Evolutionary conservation across 768 basidiomycete genomes (phyloP), one percentile per base, ranked within the genome.

Genomic region (Udeniomyces megalosporus): DNA sequence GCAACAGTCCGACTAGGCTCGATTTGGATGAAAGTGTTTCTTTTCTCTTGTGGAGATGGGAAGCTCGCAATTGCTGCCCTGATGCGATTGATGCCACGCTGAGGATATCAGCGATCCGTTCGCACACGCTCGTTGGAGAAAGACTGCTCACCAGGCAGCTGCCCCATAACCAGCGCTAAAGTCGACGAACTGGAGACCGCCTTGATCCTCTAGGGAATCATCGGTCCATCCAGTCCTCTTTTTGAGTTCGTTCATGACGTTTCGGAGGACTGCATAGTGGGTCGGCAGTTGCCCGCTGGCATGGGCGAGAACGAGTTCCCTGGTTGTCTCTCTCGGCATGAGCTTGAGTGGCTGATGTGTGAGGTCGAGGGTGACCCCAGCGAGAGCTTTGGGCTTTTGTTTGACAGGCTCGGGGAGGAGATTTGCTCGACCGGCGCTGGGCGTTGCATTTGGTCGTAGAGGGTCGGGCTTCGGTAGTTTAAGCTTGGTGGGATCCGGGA

Each of bases 161-260:
- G 58, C 51, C 31, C 63, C 63, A 24, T 59, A 54, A 3, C 46
- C 45, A 29, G 51, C 52, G 2, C 49, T 51, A 49, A 65, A 65
- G 48, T 65, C 63, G 53, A 65, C 26, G 24, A 65, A 47, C 58
- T 65, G 63, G 28, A 65, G 38, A 22, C 58, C 58, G 29, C 57
- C 63, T 28, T 52, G n/a, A 6, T 47, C n/a, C 20, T 54, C 50
- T 26, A 42, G 38, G 5, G 24, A 8, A 22, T 52, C 35, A 42
- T 42, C 38, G 8, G 17, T 8, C 63, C 63, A 65, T 29, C 63
- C 63, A 26, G 29, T 54, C 15, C 58, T n/a, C n/a, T 11, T 31
- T 31, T 60, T 35, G 5, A 65, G 35, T 42, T 65, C 63, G 42
- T 50, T 45, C 58, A 65, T 59, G 50, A 65, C 24, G 20, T 58